These are phyloP conservation scores for Macrolepiota dolichaula DNA, from an alignment of 768 basidiomycete species.

Conservation along the genomic window DNA sequence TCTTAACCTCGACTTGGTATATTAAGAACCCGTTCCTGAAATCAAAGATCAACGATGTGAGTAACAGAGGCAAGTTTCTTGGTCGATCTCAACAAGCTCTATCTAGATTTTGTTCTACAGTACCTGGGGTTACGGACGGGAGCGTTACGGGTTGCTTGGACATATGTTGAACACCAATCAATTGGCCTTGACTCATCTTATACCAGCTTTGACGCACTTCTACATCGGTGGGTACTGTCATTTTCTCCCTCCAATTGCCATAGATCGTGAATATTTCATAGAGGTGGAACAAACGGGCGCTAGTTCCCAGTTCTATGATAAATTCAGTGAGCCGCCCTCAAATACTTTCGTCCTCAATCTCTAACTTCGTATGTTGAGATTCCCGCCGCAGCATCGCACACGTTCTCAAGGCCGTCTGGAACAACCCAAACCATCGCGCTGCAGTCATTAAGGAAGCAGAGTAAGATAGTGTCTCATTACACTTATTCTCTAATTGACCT, in stretches of 20 bases:
- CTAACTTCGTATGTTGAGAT: constrained; percentile 2
- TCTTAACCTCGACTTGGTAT: constrained; percentile 92
- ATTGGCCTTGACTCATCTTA: constrained; percentile 82
- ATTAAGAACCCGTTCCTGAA: constrained; percentile 99
- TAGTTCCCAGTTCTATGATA: constrained; percentile 98
- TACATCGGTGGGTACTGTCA: constrained; percentile 75
- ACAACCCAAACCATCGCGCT: constrained; percentile 84
- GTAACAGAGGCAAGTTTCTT: constrained; percentile 15
- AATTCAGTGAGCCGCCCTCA: constrained; percentile 68
- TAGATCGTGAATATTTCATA: constrained; percentile 24
- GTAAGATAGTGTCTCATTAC: constrained; percentile 35
- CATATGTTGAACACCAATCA: constrained; percentile 81
- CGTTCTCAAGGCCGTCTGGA: constrained; percentile 88
- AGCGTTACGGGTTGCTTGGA: constrained; percentile 72
- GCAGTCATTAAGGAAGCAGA: constrained; percentile 77
- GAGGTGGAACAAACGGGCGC: constrained; percentile 98
- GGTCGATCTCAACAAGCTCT: neutral
- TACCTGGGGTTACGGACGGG: constrained; percentile 62
- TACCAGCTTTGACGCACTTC: constrained; percentile 89
- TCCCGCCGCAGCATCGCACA: constrained; percentile 79
- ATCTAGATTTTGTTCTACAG: constrained; percentile 71
- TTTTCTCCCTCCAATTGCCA: neutral
- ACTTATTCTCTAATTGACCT: neutral
- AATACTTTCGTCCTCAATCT: neutral
- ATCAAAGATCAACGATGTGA: constrained; percentile 90